A percentile compares a stretch with the other conserved stretches of the same genome.
Evolutionary conservation across 305 asterid species (phyloP).

Genomic region (Coffea humblotiana): DNA sequence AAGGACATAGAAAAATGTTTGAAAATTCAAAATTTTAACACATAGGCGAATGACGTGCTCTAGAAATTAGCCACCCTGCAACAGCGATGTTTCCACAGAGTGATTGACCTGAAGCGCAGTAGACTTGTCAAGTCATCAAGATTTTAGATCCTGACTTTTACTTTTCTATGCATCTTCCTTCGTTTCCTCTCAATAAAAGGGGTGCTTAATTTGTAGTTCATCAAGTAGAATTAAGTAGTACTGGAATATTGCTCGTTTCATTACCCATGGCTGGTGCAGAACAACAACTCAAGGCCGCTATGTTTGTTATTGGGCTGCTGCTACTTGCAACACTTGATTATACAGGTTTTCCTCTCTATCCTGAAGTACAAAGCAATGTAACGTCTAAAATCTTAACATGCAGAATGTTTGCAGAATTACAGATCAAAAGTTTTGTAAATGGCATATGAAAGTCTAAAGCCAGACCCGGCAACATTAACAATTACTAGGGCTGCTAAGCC

Average conservation of each 20-base stretch:
- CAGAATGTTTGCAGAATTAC: not conserved
- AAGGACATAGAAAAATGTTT: not conserved
- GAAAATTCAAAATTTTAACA: not conserved
- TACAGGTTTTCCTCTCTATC: conserved; percentile 31
- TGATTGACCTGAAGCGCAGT: conserved; percentile 1
- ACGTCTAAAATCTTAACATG: not conserved
- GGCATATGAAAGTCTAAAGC: no score
- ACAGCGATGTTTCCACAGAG: not conserved
- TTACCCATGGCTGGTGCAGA: conserved; percentile 17
- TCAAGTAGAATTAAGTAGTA: not conserved
- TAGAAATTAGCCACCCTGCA: not conserved
- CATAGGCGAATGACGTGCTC: not conserved
- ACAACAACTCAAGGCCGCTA: conserved; percentile 12
- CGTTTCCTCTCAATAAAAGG: not conserved
- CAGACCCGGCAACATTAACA: not conserved
- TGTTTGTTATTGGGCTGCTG: conserved; percentile 37
- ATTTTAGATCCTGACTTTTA: not conserved
- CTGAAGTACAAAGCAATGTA: not conserved
- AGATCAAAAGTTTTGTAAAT: no score
- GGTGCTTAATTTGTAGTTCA: not conserved
- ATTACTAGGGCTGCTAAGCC: no score
- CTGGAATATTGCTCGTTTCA: no score
- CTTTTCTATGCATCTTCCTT: not conserved
- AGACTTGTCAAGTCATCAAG: not conserved
- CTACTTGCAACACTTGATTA: conserved; percentile 35